These are phyloP conservation scores for Nakazawaea wyomingensis DNA, from an alignment of 805 yeast genomes.

Conservation along the genomic window DNA sequence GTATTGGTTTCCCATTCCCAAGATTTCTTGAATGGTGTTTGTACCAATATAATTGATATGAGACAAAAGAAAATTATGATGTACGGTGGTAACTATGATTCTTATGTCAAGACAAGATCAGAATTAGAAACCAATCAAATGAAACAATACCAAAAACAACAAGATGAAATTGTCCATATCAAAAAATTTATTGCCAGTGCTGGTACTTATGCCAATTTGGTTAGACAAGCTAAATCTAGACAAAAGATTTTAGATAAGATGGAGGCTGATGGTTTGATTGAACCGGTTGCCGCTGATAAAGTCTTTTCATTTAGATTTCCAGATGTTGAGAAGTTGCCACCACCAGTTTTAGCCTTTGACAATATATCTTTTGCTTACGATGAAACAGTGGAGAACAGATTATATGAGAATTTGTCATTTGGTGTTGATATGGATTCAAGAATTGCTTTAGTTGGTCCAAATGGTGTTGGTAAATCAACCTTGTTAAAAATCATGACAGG, in stretches of 20 bases:
- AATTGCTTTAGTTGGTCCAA: constrained; percentile 96
- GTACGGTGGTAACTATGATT: constrained; percentile 98
- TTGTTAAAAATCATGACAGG: constrained; percentile 96
- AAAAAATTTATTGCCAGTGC: constrained; percentile 99
- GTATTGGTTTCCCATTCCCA: constrained; percentile 96
- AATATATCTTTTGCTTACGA: constrained; percentile 91
- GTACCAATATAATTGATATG: constrained; percentile 98
- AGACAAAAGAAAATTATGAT: constrained; percentile 66
- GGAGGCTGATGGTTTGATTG: constrained; percentile 98
- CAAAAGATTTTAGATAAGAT: constrained; percentile 99
- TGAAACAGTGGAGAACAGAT: constrained; percentile 74
- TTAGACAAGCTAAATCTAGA: constrained; percentile 97
- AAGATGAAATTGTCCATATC: constrained; percentile 97
- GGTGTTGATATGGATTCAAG: constrained; percentile 99
- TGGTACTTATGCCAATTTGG: constrained; percentile 99
- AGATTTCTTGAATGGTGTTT: constrained; percentile 98
- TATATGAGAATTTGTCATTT: constrained; percentile 86
- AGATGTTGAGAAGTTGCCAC: constrained; percentile 94
- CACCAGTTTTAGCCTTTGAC: constrained; percentile 96
- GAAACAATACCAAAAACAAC: constrained; percentile 96
- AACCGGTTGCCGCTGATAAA: constrained; percentile 88
- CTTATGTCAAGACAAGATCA: constrained; percentile 88
- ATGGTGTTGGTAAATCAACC: constrained; percentile 98
- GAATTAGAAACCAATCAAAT: constrained; percentile 96
- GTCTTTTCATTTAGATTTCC: constrained; percentile 94